Base-by-base conservation (phyloP, 306 rosid genomes). In the Prunus campanulata region DNA sequence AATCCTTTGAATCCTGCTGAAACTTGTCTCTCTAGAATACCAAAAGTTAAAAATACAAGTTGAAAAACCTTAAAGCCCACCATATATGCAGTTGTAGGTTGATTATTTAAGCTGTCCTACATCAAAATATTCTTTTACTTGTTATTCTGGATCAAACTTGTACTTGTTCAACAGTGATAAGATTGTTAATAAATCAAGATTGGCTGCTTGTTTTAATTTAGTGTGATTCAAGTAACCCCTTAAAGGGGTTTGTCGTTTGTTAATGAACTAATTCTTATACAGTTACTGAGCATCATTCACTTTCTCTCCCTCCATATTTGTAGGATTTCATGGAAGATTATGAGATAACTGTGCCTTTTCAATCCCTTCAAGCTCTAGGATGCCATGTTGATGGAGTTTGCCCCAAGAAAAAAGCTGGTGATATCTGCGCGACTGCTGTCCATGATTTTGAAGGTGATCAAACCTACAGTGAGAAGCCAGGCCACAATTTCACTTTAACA, bases 361-460 rank as follows among this genome's bases (percentile, higher is more conserved):
- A 92, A 83, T 76, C 97, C 50, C 91, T 95, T 78, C 85, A 90
- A 86, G 97, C 93, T 75, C 84, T 95, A 72, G 97, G 92, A 71
- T 92, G 98, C 74, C 88, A 88, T 57, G 96, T 95, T 46, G 97
- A 92, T 76, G 93, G 88, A 65, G 90, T 87, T 87, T 86, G 93
- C 83, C 97, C 97, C 70, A 65, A 83, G 61, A 95, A 88, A 91
- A 92, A 87, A 60, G 85, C 88, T 11, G 97, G 98, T 25, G 96
- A 95, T 35, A 83, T 71, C 57, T 95, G 98, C 75, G 83, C 82
- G 42, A 92, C 97, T 24, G 95, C 92, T 48, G 76, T 92, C 84
- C 97, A 89, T 80, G 98, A 95, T 85, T 88, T 90, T 81, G 97
- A 95, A 87, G 98, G 98, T 32, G 97, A 91, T 61, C 97, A 95